These are phyloP conservation scores for Aspergillus wentii DNA, from an alignment of 495 filamentous ascomycete genomes.

Conservation along the genomic window DNA sequence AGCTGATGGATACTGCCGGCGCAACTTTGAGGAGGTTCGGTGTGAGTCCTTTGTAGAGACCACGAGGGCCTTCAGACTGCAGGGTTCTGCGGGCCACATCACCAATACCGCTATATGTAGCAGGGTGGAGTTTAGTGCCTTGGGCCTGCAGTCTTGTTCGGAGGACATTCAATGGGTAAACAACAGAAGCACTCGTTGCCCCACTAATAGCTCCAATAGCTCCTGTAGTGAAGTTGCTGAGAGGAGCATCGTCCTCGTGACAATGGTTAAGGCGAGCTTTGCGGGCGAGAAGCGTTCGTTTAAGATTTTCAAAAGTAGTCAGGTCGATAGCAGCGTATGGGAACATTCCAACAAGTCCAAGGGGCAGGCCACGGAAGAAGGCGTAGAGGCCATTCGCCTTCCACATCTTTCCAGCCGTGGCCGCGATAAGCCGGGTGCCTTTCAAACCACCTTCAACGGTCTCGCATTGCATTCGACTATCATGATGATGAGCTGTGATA, in stretches of 20 bases:
- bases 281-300: conserved; percentile 61
- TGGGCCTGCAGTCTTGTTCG: conserved; percentile 92
- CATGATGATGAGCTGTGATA: conserved; percentile 13
- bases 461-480: conserved; percentile 88
- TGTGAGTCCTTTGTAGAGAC: conserved; percentile 91
- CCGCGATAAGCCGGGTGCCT: conserved; percentile 79
- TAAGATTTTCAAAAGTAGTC: conserved; percentile 89
- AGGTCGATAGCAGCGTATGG: conserved; percentile 97
- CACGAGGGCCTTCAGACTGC: conserved; percentile 74
- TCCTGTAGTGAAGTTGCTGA: conserved; percentile 73
- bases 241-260: conserved; percentile 75
- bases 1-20: conserved; percentile 93
- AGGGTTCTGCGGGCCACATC: conserved; percentile 83
- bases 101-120: conserved; percentile 81
- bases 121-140: conserved; percentile 84
- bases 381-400: conserved; percentile 63
- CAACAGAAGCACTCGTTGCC: conserved; percentile 85
- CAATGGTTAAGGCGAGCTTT: conserved; percentile 65
- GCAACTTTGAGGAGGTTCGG: conserved; percentile 97
- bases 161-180: conserved; percentile 94
- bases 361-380: conserved; percentile 88
- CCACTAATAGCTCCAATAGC: conserved; percentile 84
- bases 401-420: conserved; percentile 82
- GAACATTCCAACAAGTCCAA: conserved; percentile 94
- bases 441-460: conserved; percentile 77